phyloP scores from a whole-genome alignment of 352 stramenopile genomes.

The Phytopythium aichiense region DNA sequence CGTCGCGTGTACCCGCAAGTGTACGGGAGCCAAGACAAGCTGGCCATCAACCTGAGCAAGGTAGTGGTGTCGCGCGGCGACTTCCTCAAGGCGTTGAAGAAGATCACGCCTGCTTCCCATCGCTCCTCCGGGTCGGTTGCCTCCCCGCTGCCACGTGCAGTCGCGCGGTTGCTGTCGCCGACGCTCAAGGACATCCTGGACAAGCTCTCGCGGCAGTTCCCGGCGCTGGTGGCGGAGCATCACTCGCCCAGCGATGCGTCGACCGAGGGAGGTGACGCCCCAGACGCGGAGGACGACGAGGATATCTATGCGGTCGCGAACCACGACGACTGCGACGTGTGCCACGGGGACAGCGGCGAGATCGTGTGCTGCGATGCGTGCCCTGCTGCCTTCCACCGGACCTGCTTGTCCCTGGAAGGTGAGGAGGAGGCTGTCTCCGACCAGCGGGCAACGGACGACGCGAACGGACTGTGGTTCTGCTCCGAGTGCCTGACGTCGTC shows the following conservation, averaged over 20 bases:
- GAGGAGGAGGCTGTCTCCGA: neutral
- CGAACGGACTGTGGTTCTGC: conserved; percentile 45
- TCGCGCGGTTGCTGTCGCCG: conserved; percentile 39
- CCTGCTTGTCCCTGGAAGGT: conserved; percentile 28
- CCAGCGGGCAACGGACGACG: neutral
- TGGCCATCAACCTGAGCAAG: conserved; percentile 68
- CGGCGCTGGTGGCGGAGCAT: conserved; percentile 11
- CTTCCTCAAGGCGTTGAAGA: conserved; percentile 67
- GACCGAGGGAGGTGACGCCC: conserved; percentile 18
- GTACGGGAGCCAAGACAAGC: conserved; percentile 74
- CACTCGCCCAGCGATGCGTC: neutral
- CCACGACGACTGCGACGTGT: conserved; percentile 65
- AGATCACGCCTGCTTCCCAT: conserved; percentile 81
- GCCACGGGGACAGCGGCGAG: conserved; percentile 54
- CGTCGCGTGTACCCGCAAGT: conserved; percentile 85
- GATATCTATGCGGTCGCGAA: conserved; percentile 68
- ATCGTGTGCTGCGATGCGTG: conserved; percentile 61
- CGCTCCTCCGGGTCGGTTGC: conserved; percentile 70
- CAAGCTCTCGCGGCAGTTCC: conserved; percentile 50
- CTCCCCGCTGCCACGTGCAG: conserved; percentile 56
- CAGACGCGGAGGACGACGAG: conserved; percentile 49
- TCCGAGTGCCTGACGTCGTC: conserved; percentile 36
- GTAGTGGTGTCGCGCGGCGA: conserved; percentile 71
- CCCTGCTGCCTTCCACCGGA: conserved; percentile 51
- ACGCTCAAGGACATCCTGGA: conserved; percentile 37